These are phyloP conservation scores for Geotrichum klebahnii DNA, from an alignment of 1,139 yeast species.

Conservation along the genomic window DNA sequence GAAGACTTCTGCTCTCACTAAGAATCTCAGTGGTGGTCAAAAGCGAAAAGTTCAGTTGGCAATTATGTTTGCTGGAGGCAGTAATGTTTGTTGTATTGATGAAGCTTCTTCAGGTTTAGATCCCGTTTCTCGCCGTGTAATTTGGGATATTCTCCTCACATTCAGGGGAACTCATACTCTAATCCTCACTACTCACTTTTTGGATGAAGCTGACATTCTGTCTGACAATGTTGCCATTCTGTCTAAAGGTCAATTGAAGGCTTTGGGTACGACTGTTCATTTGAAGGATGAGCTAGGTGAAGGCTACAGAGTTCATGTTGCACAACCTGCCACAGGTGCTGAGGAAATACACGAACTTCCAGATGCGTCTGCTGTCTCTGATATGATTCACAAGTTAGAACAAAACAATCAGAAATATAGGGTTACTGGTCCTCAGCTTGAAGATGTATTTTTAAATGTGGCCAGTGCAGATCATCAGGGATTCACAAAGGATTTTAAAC, in stretches of 20 bases:
- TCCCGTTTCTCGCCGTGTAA: slow-evolving; percentile 39
- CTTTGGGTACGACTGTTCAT: slow-evolving; percentile 37
- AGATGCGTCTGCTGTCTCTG: slow-evolving; percentile 29
- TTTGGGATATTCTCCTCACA: slow-evolving; percentile 40
- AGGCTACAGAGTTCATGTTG: slow-evolving; percentile 34
- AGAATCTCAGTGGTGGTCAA: slow-evolving; percentile 77
- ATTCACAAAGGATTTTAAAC: slow-evolving; percentile 10
- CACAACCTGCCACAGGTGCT: slow-evolving; percentile 30
- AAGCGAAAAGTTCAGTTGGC: slow-evolving; percentile 87
- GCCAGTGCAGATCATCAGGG: slow-evolving; percentile 38
- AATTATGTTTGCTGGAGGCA: slow-evolving; percentile 39
- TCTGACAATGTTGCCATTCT: slow-evolving; percentile 39
- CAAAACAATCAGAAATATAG: slow-evolving; percentile 27
- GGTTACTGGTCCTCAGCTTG: slow-evolving; percentile 39
- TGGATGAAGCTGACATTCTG: slow-evolving; percentile 41
- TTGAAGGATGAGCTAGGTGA: slow-evolving; percentile 38
- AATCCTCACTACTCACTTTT: slow-evolving; percentile 40
- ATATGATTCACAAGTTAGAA: slow-evolving; percentile 28
- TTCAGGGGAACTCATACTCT: slow-evolving; percentile 35
- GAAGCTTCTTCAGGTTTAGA: slow-evolving; percentile 42
- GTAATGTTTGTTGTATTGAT: slow-evolving; percentile 40
- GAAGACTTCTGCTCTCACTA: slow-evolving; percentile 30
- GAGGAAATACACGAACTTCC: slow-evolving; percentile 29
- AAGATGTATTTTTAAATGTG: slow-evolving; percentile 38
- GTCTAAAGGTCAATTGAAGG: slow-evolving; percentile 36